Evolutionary conservation across 75 land plant genomes (phyloP), one percentile per base, ranked within the genome.

Genomic region (Azolla pinnata): DNA sequence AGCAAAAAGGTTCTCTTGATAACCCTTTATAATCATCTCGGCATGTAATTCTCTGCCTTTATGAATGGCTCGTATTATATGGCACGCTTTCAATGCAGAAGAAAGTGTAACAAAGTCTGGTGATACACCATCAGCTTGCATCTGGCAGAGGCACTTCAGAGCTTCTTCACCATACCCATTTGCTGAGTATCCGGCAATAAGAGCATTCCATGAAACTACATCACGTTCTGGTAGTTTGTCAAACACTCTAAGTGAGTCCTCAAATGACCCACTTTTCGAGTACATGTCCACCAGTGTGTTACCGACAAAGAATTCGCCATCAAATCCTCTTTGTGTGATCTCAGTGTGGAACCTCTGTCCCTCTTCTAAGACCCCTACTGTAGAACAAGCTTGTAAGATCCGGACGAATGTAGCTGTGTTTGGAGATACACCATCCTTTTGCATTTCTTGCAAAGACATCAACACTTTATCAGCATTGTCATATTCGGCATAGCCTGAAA

Each of bases 361-460:
- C 47, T 31, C 45, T 0, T 26, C 29, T 10, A 58, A 29, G 30
- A 45, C 81, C 3, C 62, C 63, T 40, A 60, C 35, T 1, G 69
- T 50, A 3, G 61, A 61, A 68, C 77, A 81, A 31, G 79, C 81
- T 49, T 72, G 53, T 51, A 84, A 44, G 0, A 67, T 59, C 58
- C 79, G 67, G 5, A 74, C 78, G 63, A 78, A 62, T 16, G 87
- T 81, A 31, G 66, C 78, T n/a, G 73, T 0, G 29, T 84, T 77
- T 19, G 84, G 81, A 2, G 17, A 25, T 2, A 59, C 2, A 0
- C 57, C 70, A 31, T 65, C 44, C 12, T 18, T 7, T 51, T 19
- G 55, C 50, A 81, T 57, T 18, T 71, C 45, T 26, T 55, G 33
- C 46, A 67, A 84, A 50, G 67, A 32, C 0, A 34, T 48, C 44